Evolutionary conservation across 1,284 basidiomycete genomes (phyloP).

Genomic region (Boletus calvinii): DNA sequence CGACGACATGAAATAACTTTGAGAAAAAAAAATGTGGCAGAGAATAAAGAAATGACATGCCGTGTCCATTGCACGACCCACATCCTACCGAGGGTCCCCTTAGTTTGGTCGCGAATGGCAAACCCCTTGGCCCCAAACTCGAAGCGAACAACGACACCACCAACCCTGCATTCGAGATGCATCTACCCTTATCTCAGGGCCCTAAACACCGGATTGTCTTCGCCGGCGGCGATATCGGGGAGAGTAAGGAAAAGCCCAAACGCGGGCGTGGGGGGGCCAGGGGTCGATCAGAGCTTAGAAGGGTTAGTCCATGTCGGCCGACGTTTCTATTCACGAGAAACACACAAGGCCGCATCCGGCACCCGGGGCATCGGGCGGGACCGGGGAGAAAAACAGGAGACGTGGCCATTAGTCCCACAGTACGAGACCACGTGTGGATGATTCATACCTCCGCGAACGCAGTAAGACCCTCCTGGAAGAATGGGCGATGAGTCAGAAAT

Average conservation of each 20-base stretch:
- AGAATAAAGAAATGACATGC: not conserved
- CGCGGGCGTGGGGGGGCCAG: not conserved
- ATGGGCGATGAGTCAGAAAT: conserved; percentile 18
- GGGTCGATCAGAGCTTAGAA: conserved; percentile 48
- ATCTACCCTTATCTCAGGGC: not conserved
- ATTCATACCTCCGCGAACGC: conserved; percentile 46
- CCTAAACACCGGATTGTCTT: not conserved
- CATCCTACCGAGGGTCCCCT: not conserved
- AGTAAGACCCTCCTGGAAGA: conserved; percentile 42
- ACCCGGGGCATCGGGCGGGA: not conserved
- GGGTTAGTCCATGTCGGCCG: conserved; percentile 60
- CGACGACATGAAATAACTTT: not conserved
- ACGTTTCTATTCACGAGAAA: conserved; percentile 46
- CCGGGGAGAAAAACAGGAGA: conserved; percentile 33
- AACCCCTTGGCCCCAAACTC: not conserved
- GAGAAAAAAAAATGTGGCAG: not conserved
- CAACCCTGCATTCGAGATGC: not conserved
- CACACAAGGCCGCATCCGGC: not conserved
- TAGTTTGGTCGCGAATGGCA: not conserved
- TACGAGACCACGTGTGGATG: conserved; percentile 17
- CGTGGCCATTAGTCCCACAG: not conserved
- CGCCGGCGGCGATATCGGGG: conserved; percentile 5
- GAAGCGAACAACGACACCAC: not conserved
- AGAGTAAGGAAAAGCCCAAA: not conserved
- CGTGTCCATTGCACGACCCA: not conserved